Evolutionary conservation across 768 basidiomycete genomes (phyloP).

Genomic region (Kondoa subrosea): DNA sequence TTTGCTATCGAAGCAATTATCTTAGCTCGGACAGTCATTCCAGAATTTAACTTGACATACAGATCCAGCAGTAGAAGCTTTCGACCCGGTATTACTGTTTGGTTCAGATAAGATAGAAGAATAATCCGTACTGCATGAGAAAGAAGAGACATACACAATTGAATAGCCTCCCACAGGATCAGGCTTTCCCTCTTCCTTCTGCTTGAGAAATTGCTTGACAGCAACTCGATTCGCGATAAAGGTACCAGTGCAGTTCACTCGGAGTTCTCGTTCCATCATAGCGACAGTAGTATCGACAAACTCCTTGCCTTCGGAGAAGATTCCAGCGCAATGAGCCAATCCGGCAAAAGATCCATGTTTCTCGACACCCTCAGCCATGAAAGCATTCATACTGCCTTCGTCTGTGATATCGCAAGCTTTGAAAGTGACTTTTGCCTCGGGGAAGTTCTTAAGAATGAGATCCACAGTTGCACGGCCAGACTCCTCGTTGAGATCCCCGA

Average conservation of each 20-base stretch:
- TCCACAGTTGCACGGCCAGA: constrained; percentile 1
- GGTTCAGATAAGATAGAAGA: not conserved
- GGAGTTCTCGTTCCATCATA: constrained; percentile 12
- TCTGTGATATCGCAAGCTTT: constrained; percentile 11
- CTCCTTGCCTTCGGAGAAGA: constrained; percentile 13
- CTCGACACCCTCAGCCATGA: not conserved
- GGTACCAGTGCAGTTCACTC: constrained; percentile 15
- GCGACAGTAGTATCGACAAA: constrained; percentile 11
- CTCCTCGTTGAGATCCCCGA: constrained; percentile 12
- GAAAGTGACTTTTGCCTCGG: not conserved
- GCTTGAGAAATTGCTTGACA: constrained; percentile 10
- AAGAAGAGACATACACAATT: constrained; percentile 10
- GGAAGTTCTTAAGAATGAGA: constrained; percentile 6
- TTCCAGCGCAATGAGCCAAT: constrained; percentile 16
- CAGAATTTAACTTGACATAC: not conserved
- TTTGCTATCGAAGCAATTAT: too few species aligned
- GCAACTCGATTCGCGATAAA: constrained; percentile 13
- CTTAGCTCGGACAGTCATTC: not conserved
- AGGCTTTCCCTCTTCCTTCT: constrained; percentile 7
- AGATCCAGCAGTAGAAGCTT: constrained; percentile 15
- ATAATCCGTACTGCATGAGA: not conserved
- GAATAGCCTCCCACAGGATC: constrained; percentile 13
- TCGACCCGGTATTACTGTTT: constrained; percentile 14
- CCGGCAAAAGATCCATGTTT: constrained; percentile 4
- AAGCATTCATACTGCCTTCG: constrained; percentile 10